A percentile compares a stretch with the other conserved stretches of the same genome.
Evolutionary conservation across 169 alveolate genomes (phyloP).

Genomic region (Cytauxzoon felis): DNA sequence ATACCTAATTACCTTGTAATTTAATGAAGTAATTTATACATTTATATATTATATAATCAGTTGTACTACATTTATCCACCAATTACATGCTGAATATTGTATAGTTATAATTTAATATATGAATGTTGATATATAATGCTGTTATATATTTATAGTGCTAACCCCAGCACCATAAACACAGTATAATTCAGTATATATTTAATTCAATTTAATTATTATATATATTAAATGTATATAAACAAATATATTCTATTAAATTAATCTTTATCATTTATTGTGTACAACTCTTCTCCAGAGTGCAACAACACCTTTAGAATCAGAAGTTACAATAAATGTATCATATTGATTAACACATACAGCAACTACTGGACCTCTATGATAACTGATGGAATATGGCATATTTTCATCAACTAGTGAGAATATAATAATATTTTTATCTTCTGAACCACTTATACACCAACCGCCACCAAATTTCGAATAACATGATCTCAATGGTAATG

Average conservation of each 20-base stretch:
- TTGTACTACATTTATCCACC: not conserved
- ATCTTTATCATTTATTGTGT: not conserved
- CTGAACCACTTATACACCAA: conserved; percentile 77
- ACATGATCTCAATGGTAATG: conserved; percentile 68
- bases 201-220: not conserved
- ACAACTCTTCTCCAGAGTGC: conserved; percentile 77
- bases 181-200: not conserved
- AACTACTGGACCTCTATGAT: conserved; percentile 79
- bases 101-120: not conserved
- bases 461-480: conserved; percentile 74
- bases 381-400: conserved; percentile 56
- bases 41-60: not conserved
- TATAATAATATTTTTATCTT: conserved; percentile 68
- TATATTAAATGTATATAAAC: not conserved
- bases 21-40: not conserved
- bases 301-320: conserved; percentile 80
- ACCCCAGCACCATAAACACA: not conserved
- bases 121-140: not conserved
- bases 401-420: conserved; percentile 65
- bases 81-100: not conserved
- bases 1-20: conserved; percentile 38
- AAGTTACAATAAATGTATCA: conserved; percentile 77
- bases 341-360: conserved; percentile 78
- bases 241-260: too few relatives aligned
- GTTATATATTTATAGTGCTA: not conserved